Conservation (phyloP, 75 land plant species). For the Pinus taeda region DNA sequence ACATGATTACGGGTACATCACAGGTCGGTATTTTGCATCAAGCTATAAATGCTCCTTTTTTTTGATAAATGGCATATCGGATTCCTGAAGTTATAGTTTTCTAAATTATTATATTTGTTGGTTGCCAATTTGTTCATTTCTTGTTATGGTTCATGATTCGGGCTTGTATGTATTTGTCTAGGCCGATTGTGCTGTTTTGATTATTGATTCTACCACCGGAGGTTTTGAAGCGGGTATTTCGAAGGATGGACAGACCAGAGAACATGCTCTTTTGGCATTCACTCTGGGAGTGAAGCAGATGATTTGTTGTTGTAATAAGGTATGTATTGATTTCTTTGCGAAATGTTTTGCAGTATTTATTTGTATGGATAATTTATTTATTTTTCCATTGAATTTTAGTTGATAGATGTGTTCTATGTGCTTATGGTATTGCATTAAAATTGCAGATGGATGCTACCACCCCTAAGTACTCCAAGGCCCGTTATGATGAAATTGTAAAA, state of each 20-base stretch:
- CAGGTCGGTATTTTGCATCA: conserved; percentile 7
- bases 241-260: conserved; percentile 51
- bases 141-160: background rate
- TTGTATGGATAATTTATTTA: no score
- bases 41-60: no score
- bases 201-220: conserved; percentile 61
- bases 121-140: background rate
- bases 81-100: no score
- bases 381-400: no score
- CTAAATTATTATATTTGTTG: background rate
- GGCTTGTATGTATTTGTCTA: background rate
- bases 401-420: no score
- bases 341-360: no score
- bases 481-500: conserved; percentile 58
- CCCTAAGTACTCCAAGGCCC: conserved; percentile 61
- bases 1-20: conserved; percentile 67
- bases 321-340: background rate
- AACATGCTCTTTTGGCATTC: conserved; percentile 55
- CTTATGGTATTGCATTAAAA: background rate
- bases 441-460: conserved; percentile 59
- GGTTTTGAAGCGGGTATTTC: conserved; percentile 68
- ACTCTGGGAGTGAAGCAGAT: conserved; percentile 57
- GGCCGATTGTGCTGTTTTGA: conserved; percentile 65
- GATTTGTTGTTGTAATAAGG: conserved; percentile 62
- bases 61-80: no score